Evolutionary conservation across 768 basidiomycete species (phyloP), one percentile per base, ranked within the genome.

Genomic region (Rossbeevera mucosa): DNA sequence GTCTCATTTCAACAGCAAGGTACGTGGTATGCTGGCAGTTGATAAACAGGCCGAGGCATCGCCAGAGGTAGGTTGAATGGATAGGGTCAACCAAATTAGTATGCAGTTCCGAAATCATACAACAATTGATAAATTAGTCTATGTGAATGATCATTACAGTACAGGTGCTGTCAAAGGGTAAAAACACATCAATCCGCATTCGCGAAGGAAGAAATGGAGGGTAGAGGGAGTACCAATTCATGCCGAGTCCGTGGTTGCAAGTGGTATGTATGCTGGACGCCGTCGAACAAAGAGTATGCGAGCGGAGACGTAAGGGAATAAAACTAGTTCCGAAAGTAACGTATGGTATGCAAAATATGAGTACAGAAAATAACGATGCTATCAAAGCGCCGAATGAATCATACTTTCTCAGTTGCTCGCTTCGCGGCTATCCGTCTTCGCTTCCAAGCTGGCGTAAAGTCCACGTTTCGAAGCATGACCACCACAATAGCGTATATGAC

Each of bases 391-490:
- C 47, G 28, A 52, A 30, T 30, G 20, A 18, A 48, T 61, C 59
- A 71, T 18, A 50, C 59, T 55, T 60, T 64, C 9, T 57, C 62
- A 3, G 48, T 48, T 24, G 51, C 64, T 40, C 26, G 55, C 63
- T 42, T 54, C 28, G 53, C 63, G 41, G 57, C 66, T 58, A 71
- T 63, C 44, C 64, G 61, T 53, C 51, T 55, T 59, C 63, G 62
- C 53, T 67, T 66, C 68, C 68, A 70, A 16, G 64, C 64, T 0
- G 70, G 68, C 26, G 40, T 51, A 44, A 71, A 70, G 47, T 70
- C 68, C 16, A 71, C 64, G 47, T 69, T 63, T 43, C 57, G 61
- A 47, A 70, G 66, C 46, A 65, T 61, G 48, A 57, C 41, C 31
- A 70, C 70, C 6, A 66, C 64, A 24, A 67, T 18, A 48, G 68